These are phyloP conservation scores for Linderniella brevidens DNA, from an alignment of 257 asterid genomes.

Conservation along the genomic window DNA sequence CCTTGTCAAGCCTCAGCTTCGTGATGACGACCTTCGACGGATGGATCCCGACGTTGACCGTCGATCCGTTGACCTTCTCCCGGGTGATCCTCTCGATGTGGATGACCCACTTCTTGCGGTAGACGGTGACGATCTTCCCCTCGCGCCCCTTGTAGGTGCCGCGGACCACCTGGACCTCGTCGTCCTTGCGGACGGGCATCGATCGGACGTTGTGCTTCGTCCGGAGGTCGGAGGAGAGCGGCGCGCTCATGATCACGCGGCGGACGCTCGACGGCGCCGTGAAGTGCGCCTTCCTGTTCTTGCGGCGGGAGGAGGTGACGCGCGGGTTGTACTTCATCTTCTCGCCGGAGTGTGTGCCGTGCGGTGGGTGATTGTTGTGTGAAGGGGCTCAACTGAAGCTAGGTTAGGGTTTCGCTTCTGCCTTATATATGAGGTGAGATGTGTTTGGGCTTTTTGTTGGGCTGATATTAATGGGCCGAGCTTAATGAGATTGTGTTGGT, in stretches of 20 bases:
- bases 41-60: constrained; percentile 13
- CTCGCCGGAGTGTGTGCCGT: not conserved
- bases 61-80: constrained; percentile 17
- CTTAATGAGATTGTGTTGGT: too few relatives aligned
- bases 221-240: constrained; percentile 18
- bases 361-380: not conserved
- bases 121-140: constrained; percentile 17
- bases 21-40: constrained; percentile 3
- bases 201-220: constrained; percentile 18
- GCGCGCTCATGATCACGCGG: constrained; percentile 19
- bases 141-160: constrained; percentile 24
- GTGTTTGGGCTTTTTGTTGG: too few relatives aligned
- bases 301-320: constrained; percentile 20
- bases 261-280: constrained; percentile 22
- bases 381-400: not conserved
- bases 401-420: too few relatives aligned
- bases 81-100: constrained; percentile 15
- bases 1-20: constrained; percentile 18
- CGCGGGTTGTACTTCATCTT: constrained; percentile 21
- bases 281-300: constrained; percentile 21
- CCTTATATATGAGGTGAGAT: too few relatives aligned
- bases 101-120: constrained; percentile 10
- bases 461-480: too few relatives aligned
- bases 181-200: constrained; percentile 19
- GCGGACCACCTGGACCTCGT: constrained; percentile 23